Evolutionary conservation across 2,329 filamentous ascomycete genomes (phyloP).

Genomic region (Apiospora marii): DNA sequence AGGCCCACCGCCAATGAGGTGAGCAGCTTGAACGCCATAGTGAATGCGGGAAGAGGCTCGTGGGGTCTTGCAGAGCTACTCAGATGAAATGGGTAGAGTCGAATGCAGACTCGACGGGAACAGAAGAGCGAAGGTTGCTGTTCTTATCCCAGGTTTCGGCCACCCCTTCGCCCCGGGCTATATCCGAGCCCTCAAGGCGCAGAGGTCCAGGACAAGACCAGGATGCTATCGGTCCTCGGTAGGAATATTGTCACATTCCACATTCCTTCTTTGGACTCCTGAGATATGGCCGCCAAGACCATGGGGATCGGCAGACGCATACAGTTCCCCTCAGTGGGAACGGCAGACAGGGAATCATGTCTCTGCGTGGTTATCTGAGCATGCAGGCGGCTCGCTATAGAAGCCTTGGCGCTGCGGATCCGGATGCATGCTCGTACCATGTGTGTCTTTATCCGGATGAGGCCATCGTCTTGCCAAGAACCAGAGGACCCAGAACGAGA

Average conservation of each 20-base stretch:
- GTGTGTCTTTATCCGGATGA: conserved; percentile 12
- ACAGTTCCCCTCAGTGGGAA: background rate
- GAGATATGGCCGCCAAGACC: background rate
- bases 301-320: conserved; percentile 3
- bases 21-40: background rate
- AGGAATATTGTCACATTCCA: background rate
- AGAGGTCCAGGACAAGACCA: background rate
- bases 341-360: conserved; percentile 1
- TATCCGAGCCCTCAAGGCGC: background rate
- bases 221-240: background rate
- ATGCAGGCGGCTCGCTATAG: background rate
- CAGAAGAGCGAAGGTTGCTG: background rate
- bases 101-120: background rate
- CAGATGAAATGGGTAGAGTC: background rate
- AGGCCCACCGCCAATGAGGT: conserved; percentile 32
- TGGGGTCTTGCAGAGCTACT: background rate
- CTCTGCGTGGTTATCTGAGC: background rate
- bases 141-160: background rate
- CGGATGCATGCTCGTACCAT: background rate
- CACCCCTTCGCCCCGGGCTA: background rate
- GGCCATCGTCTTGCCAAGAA: conserved; percentile 6
- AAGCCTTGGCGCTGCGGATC: background rate
- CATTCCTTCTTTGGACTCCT: conserved; percentile 11
- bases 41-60: background rate
- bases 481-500: background rate